These are phyloP conservation scores for Evernia prunastri DNA, from an alignment of 495 filamentous ascomycete species.

Conservation along the genomic window DNA sequence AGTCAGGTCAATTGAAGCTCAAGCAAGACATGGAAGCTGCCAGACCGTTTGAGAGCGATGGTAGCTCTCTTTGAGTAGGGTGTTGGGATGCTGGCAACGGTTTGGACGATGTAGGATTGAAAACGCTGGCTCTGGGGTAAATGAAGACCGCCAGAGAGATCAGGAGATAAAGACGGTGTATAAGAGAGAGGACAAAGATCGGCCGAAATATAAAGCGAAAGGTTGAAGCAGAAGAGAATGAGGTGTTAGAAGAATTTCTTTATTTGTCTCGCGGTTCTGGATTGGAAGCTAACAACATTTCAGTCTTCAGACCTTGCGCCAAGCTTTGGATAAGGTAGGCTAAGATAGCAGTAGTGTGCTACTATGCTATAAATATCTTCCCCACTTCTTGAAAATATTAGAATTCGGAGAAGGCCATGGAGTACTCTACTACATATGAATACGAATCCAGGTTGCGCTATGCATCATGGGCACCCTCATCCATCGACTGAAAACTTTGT, in stretches of 20 bases:
- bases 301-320: not conserved
- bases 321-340: too few species aligned
- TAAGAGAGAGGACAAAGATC: not conserved
- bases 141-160: not conserved
- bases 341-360: too few species aligned
- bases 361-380: not conserved
- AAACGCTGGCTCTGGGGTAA: not conserved
- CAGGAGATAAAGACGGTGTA: too few species aligned
- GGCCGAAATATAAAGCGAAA: not conserved
- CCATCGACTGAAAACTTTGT: not conserved
- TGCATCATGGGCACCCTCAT: not conserved
- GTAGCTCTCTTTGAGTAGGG: not conserved
- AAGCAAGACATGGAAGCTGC: slow-evolving; percentile 1
- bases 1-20: not conserved
- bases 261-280: too few species aligned
- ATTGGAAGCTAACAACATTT: not conserved
- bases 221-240: too few species aligned
- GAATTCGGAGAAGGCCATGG: not conserved
- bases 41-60: slow-evolving; percentile 1
- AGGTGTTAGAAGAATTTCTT: not conserved
- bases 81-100: slow-evolving; percentile 6
- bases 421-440: not conserved
- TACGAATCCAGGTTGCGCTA: not conserved
- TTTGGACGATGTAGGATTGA: not conserved
- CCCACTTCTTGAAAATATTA: not conserved